Percentiles rank a stretch among this genome's conserved stretches.
phyloP scores from a whole-genome alignment of 352 stramenopile genomes.

The Phytophthora crassamura region DNA sequence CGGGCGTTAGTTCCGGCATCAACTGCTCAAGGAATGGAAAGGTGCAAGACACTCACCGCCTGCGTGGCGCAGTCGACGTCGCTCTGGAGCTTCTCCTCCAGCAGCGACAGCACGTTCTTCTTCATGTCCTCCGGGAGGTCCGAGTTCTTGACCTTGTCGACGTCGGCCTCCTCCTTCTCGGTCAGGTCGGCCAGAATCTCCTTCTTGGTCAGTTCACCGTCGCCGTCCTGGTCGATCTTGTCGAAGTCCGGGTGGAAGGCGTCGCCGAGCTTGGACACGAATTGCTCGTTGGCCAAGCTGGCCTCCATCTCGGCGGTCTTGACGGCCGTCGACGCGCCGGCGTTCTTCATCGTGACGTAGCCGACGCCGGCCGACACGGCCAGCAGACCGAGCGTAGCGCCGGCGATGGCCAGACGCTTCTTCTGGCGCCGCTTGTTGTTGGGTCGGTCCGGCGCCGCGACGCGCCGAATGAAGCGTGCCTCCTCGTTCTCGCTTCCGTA shows the following conservation, averaged over 20 bases:
- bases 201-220: conserved; percentile 24
- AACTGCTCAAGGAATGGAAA: neutral
- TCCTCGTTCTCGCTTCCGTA: conserved; percentile 76
- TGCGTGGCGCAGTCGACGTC: conserved; percentile 24
- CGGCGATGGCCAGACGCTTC: conserved; percentile 55
- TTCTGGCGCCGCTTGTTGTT: conserved; percentile 53
- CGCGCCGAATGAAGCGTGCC: conserved; percentile 62
- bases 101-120: conserved; percentile 18
- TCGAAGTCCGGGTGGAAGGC: conserved; percentile 48
- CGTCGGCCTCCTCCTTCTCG: conserved; percentile 24
- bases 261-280: conserved; percentile 44
- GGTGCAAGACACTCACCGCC: conserved; percentile 5
- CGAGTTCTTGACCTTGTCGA: conserved; percentile 18
- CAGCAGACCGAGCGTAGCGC: conserved; percentile 52
- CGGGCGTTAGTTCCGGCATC: neutral
- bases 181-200: conserved; percentile 26
- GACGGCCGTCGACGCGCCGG: conserved; percentile 7
- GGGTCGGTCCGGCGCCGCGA: conserved; percentile 54
- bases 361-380: conserved; percentile 51
- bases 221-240: conserved; percentile 41
- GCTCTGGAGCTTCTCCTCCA: conserved; percentile 27
- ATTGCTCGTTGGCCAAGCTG: conserved; percentile 27
- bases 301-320: conserved; percentile 22
- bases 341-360: conserved; percentile 44
- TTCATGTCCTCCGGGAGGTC: conserved; percentile 27